Percentiles rank a stretch among this genome's conserved stretches.
Evolutionary conservation across 352 stramenopile genomes (phyloP).

Genomic region (Globisporangium radiosum): DNA sequence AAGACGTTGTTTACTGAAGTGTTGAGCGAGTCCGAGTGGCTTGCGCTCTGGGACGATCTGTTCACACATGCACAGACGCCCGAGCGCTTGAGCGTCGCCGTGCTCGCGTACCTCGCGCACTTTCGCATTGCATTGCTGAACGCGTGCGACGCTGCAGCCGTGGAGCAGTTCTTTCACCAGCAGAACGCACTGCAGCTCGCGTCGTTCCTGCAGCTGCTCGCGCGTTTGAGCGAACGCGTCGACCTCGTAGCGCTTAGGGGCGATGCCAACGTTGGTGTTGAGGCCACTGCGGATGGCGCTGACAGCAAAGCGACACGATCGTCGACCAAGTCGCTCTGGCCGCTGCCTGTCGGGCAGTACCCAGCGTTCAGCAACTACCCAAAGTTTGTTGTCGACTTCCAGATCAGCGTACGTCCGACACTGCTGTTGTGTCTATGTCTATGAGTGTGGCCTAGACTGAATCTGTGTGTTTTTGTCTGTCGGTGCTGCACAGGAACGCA

Average conservation of each 20-base stretch:
- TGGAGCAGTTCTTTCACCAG: constrained; percentile 84
- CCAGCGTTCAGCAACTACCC: constrained; percentile 76
- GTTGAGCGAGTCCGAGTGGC: constrained; percentile 82
- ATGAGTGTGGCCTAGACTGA: too few species aligned
- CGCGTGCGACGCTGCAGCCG: constrained; percentile 43
- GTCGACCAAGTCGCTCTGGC: constrained; percentile 28
- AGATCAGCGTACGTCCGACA: constrained; percentile 59
- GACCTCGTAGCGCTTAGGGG: constrained; percentile 25
- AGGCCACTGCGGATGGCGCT: not conserved
- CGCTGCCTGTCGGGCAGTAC: constrained; percentile 64
- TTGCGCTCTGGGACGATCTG: constrained; percentile 85
- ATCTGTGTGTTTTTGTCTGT: constrained; percentile 3
- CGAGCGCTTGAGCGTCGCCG: constrained; percentile 50
- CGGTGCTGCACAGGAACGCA: constrained; percentile 35
- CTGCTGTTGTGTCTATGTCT: constrained; percentile 2
- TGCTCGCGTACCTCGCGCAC: constrained; percentile 69
- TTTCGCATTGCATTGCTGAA: constrained; percentile 57
- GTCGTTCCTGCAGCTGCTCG: constrained; percentile 58
- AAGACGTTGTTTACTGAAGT: constrained; percentile 87
- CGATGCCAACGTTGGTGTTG: not conserved
- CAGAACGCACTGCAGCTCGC: constrained; percentile 78
- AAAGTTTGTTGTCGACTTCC: constrained; percentile 76
- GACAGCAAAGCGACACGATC: not conserved
- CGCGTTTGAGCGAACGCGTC: constrained; percentile 41
- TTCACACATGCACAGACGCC: constrained; percentile 68